A percentile compares a stretch with the other conserved stretches of the same genome.
Conservation (phyloP, 106 monocot species). For the Gastrodia elata region DNA sequence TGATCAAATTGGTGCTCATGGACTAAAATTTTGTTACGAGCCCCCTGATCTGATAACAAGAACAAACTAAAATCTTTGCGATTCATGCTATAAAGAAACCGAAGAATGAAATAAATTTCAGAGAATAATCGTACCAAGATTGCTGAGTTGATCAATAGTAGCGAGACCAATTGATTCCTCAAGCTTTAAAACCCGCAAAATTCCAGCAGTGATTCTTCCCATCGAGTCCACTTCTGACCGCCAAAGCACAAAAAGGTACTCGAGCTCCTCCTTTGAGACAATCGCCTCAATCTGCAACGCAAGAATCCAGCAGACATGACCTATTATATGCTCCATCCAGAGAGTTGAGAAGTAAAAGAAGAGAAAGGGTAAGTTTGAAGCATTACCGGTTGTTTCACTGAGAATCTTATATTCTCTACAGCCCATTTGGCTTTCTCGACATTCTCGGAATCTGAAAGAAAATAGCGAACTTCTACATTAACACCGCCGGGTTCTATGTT, state of each 20-base stretch:
- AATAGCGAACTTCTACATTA: constrained; percentile 52
- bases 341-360: neutral
- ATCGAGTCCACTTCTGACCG: constrained; percentile 75
- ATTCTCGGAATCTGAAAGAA: constrained; percentile 29
- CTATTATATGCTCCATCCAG: neutral
- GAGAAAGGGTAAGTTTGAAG: neutral
- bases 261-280: constrained; percentile 79
- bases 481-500: constrained; percentile 34
- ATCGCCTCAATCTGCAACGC: constrained; percentile 76
- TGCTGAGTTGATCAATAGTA: constrained; percentile 79
- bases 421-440: constrained; percentile 43
- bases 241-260: constrained; percentile 63
- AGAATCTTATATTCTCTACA: constrained; percentile 74
- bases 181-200: constrained; percentile 73
- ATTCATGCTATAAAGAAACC: no score
- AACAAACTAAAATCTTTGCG: no score
- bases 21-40: no score
- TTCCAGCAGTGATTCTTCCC: constrained; percentile 87
- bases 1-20: no score
- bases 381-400: constrained; percentile 85
- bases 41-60: no score
- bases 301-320: neutral
- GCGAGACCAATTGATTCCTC: constrained; percentile 74
- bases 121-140: constrained; percentile 49
- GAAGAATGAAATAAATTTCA: neutral